Conservation (phyloP, 208 protist genomes). For the Crithidia expoeki region DNA sequence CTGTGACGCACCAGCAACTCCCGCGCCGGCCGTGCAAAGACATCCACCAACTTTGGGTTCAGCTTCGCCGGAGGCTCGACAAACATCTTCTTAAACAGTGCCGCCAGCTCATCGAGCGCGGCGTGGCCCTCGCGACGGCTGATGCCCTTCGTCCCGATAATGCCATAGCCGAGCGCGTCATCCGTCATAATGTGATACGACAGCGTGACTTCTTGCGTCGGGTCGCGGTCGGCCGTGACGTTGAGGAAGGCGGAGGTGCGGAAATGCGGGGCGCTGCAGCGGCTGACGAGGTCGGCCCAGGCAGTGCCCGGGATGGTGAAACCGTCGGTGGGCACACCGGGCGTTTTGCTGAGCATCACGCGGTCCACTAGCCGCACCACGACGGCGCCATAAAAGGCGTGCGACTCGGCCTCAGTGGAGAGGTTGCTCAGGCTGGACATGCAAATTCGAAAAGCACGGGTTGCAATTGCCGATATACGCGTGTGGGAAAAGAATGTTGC, state of each 20-base stretch:
- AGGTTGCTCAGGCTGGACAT: slow-evolving; percentile 17
- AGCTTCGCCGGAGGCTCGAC: slow-evolving; percentile 71
- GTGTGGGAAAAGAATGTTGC: too few species aligned
- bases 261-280: slow-evolving; percentile 80
- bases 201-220: slow-evolving; percentile 53
- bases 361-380: slow-evolving; percentile 83
- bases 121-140: slow-evolving; percentile 63
- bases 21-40: slow-evolving; percentile 69
- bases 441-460: not conserved
- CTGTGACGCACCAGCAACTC: slow-evolving; percentile 69
- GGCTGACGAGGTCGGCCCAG: slow-evolving; percentile 81
- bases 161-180: slow-evolving; percentile 70
- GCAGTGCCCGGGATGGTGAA: slow-evolving; percentile 74
- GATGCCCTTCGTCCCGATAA: slow-evolving; percentile 57
- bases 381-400: slow-evolving; percentile 67
- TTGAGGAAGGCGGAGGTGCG: slow-evolving; percentile 72
- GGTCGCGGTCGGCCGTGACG: slow-evolving; percentile 39
- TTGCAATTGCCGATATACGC: too few species aligned
- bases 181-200: slow-evolving; percentile 88
- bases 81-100: slow-evolving; percentile 89
- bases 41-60: slow-evolving; percentile 59
- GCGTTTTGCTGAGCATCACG: slow-evolving; percentile 73
- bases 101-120: slow-evolving; percentile 70
- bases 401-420: slow-evolving; percentile 15
- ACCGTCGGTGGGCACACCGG: slow-evolving; percentile 50